phyloP scores from a whole-genome alignment of 2,329 filamentous ascomycete genomes.

The Dactylellina drechsleri region DNA sequence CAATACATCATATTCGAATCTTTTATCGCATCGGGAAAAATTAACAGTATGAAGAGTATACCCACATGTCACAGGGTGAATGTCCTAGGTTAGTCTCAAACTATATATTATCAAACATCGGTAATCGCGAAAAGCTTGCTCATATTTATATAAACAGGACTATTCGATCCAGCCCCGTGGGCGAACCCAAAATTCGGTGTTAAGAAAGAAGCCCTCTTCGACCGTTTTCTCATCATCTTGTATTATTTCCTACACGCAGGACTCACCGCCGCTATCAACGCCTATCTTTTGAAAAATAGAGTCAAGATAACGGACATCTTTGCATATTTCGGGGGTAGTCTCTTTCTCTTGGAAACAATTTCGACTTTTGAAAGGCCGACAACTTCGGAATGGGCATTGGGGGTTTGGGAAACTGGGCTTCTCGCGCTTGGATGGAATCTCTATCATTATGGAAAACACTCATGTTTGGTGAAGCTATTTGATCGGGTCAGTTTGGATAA shows the following conservation, averaged over 20 bases:
- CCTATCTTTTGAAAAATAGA: slow-evolving; percentile 20
- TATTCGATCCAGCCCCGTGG: slow-evolving; percentile 21
- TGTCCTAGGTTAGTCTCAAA: background rate
- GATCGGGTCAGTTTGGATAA: slow-evolving; percentile 11
- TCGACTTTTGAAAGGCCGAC: slow-evolving; percentile 24
- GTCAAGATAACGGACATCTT: slow-evolving; percentile 15
- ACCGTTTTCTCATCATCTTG: slow-evolving; percentile 23
- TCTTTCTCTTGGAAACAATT: slow-evolving; percentile 23
- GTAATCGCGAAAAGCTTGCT: background rate
- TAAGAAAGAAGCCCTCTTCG: slow-evolving; percentile 15
- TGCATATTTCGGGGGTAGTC: slow-evolving; percentile 18
- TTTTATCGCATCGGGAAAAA: background rate
- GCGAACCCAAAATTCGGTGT: slow-evolving; percentile 4
- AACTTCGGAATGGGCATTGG: slow-evolving; percentile 22
- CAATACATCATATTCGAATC: background rate
- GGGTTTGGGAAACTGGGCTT: slow-evolving; percentile 26
- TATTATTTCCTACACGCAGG: slow-evolving; percentile 25
- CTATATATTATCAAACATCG: background rate
- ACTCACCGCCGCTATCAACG: slow-evolving; percentile 12
- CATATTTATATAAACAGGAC: slow-evolving; percentile 7
- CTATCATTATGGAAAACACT: slow-evolving; percentile 25
- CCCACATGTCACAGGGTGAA: background rate
- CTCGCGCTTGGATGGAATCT: slow-evolving; percentile 17
- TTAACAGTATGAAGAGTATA: background rate
- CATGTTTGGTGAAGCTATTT: slow-evolving; percentile 19